Base-by-base conservation (phyloP, 2,329 filamentous ascomycete genomes). In the Ophiostoma quercus region DNA sequence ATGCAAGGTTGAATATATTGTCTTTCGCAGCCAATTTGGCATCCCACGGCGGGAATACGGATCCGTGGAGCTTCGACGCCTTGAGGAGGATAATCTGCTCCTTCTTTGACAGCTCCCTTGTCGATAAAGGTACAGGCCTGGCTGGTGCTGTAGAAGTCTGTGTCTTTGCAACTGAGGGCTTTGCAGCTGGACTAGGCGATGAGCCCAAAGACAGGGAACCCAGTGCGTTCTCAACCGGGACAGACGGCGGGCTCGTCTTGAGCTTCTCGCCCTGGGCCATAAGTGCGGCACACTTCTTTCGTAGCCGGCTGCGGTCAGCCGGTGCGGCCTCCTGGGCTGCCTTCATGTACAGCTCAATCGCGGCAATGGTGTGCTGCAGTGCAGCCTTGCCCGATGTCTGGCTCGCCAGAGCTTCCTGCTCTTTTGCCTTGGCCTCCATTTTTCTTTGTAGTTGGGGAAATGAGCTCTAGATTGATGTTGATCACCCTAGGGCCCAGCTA, bases 11-110 rank as follows among this genome's bases (percentile, higher is more conserved):
- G 74, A 97, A 97, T 39, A 90, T 86, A 4, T 83, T 78, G 0
- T 84, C 77, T 5, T 34, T 34, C 8, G 4, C 34, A 3, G 79
- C 77, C 0, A 92, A 90, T 37, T 87, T 82, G 1, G 79, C 79
- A n/a, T 85, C 85, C 95, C 95, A 99, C 0, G 91, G 92, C 12
- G 91, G 92, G 74, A 97, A 98, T 25, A 90, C 84, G 75, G 88
- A 90, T 0, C 90, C 92, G 76, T 97, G 92, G 25, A 99, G 83
- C 69, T 88, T 90, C 4, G 94, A 95, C 3, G 90, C 88, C 76
- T 89, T 88, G 1, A 91, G 82, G 9, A 98, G 79, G 67, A 97
- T 88, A 39, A 91, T 89, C 75, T 93, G 85, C 78, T 97, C 93
- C 19, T 84, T 83, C 4, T 85, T 90, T 2, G 91, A 85, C 16